A percentile compares a stretch with the other conserved stretches of the same genome.
Conservation (phyloP, 2,329 filamentous ascomycete species). For the Alternaria panax region DNA sequence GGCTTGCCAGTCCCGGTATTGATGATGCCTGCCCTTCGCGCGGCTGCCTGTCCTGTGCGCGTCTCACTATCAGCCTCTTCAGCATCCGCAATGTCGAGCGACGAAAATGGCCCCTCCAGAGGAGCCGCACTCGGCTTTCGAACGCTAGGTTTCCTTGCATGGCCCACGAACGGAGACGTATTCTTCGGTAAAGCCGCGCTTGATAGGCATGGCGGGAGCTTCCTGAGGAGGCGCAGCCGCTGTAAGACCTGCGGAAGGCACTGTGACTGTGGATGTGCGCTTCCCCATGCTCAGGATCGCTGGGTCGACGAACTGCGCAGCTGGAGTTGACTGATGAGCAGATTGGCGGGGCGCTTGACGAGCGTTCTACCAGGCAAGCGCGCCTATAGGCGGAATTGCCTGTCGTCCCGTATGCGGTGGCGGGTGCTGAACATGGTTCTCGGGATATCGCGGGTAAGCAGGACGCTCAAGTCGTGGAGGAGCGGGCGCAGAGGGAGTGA, state of each 20-base stretch:
- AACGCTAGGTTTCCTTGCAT: slow-evolving; percentile 36
- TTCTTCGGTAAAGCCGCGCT: slow-evolving; percentile 49
- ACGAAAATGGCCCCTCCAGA: slow-evolving; percentile 51
- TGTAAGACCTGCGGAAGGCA: slow-evolving; percentile 27
- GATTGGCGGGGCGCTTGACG: slow-evolving; percentile 20
- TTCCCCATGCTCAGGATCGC: slow-evolving; percentile 76
- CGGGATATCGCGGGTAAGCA: slow-evolving; percentile 32
- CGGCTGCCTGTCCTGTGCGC: slow-evolving; percentile 30
- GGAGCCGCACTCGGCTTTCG: slow-evolving; percentile 50
- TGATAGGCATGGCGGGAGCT: slow-evolving; percentile 55
- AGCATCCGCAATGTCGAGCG: slow-evolving; percentile 50
- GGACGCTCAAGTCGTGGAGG: slow-evolving; percentile 25
- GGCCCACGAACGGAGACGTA: slow-evolving; percentile 49
- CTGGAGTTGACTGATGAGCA: slow-evolving; percentile 31
- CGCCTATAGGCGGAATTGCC: slow-evolving; percentile 10
- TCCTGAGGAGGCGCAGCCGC: slow-evolving; percentile 41
- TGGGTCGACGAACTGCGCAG: slow-evolving; percentile 72
- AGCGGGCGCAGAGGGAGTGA: slow-evolving; percentile 49
- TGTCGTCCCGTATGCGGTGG: slow-evolving; percentile 12
- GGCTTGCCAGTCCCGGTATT: slow-evolving; percentile 52
- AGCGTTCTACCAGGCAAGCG: slow-evolving; percentile 2
- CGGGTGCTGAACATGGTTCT: slow-evolving; percentile 20
- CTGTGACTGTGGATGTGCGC: slow-evolving; percentile 39
- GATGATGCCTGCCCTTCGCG: slow-evolving; percentile 49
- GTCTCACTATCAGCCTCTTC: slow-evolving; percentile 49